Evolutionary conservation across 495 filamentous ascomycete genomes (phyloP).

Genomic region (Aspergillus ellipticus): DNA sequence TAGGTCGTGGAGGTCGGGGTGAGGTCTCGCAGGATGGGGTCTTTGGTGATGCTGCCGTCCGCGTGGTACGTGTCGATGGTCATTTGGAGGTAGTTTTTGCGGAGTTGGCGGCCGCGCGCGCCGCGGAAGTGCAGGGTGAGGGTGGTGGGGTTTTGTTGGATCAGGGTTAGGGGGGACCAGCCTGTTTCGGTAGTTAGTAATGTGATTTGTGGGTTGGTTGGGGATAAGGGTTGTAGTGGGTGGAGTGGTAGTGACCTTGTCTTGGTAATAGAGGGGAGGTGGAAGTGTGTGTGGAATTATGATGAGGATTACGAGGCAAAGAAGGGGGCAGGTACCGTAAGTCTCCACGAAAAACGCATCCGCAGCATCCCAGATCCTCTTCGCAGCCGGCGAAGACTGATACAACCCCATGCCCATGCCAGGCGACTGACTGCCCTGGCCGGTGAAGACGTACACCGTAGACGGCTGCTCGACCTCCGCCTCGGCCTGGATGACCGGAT

Average conservation of each 20-base stretch:
- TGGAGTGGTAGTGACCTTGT: too few species aligned
- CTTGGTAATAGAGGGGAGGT: too few species aligned
- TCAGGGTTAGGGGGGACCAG: not conserved
- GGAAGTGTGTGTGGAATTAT: too few species aligned
- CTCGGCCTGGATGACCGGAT: not conserved
- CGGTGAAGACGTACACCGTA: not conserved
- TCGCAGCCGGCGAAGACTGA: not conserved
- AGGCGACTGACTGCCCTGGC: not conserved
- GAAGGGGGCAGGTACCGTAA: not conserved
- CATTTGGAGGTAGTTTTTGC: not conserved
- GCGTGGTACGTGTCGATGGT: not conserved
- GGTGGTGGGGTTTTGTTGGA: conserved; percentile 1
- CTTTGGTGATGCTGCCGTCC: not conserved
- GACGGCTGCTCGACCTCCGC: not conserved
- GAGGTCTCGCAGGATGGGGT: not conserved
- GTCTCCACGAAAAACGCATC: not conserved
- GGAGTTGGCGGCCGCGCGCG: not conserved
- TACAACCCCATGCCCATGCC: not conserved
- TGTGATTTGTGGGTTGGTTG: not conserved
- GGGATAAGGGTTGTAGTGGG: too few species aligned
- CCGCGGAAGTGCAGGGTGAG: conserved; percentile 3
- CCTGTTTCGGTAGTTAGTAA: not conserved
- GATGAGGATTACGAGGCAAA: too few species aligned
- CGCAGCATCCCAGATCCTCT: not conserved
- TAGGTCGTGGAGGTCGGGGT: not conserved